Evolutionary conservation across 192 early-diverging fungal genomes (phyloP).

Genomic region (Entomortierella lignicola): DNA sequence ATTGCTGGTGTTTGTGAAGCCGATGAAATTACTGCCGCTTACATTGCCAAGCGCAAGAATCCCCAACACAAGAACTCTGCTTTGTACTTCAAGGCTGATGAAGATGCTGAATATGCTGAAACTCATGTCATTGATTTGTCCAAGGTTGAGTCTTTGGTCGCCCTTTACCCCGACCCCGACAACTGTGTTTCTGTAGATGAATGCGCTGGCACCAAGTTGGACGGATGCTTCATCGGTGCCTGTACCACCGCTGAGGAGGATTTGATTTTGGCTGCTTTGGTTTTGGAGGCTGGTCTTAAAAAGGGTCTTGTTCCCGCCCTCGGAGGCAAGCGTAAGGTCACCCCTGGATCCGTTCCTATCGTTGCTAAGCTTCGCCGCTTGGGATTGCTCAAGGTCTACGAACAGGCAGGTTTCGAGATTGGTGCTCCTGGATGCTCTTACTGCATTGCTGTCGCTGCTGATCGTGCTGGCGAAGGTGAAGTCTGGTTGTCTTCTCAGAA

Average conservation of each 20-base stretch:
- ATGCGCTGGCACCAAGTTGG: conserved; percentile 71
- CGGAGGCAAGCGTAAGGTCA: conserved; percentile 76
- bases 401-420: conserved; percentile 78
- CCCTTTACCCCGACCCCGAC: conserved; percentile 80
- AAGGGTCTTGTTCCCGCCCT: conserved; percentile 71
- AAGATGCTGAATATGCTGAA: conserved; percentile 83
- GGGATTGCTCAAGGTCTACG: conserved; percentile 79
- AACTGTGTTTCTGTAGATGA: conserved; percentile 76
- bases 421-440: conserved; percentile 86
- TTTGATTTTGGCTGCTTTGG: conserved; percentile 79
- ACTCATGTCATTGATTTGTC: conserved; percentile 79
- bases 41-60: conserved; percentile 78
- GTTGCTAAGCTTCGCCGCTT: conserved; percentile 80
- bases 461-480: conserved; percentile 81
- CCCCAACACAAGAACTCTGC: conserved; percentile 74
- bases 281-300: conserved; percentile 79
- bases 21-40: conserved; percentile 80
- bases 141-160: conserved; percentile 75
- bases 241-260: conserved; percentile 89
- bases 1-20: conserved; percentile 87
- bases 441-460: conserved; percentile 84
- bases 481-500: conserved; percentile 88
- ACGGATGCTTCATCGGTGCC: conserved; percentile 85
- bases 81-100: conserved; percentile 79
- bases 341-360: conserved; percentile 82